Base-by-base conservation (phyloP, 768 basidiomycete species). In the Amanita inopinata region DNA sequence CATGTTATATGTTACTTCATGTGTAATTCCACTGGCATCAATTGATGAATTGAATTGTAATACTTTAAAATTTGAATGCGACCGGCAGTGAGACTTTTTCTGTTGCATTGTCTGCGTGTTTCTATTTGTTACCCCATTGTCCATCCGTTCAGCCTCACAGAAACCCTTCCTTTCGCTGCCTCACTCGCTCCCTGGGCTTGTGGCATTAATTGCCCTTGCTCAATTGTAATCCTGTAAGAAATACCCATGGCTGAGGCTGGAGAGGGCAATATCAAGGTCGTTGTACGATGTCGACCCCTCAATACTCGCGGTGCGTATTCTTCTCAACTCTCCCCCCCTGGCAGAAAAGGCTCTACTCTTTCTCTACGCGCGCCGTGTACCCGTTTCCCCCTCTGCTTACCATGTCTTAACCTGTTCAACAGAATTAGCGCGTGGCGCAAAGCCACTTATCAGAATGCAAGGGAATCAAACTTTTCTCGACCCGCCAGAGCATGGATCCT, bases 391-490 rank as follows among this genome's bases (percentile, higher is more conserved):
- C 3, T 28, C 30, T 43, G 39, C 48, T 40, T 41, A 38, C 41
- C 33, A n/a, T 27, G 11, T 38, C 22, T 27, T 18, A 39, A 45
- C 37, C 24, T 32, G 12, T 33, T 24, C 28, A 14, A 36, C 61
- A 96, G 94, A 99, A 60, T 74, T 94, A 43, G 84, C 83, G 46
- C 78, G 93, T 39, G 94, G 96, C 36, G 94, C 96, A 43, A 96
- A 89, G 63, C 74, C 76, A 31, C 84, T 99, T 60, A 86, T 99
- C 52, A 81, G 88, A 27, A 99, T 99, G 92, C 71, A 82, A 51
- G 92, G 90, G 28, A 91, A 89, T 66, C 83, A 89, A 61, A 97
- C 93, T 2, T 76, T 90, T 58, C 65, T 97, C 46, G 86, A 93
- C 61, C 91, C 93, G 12, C 93, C 93, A 22, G 89, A 93, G 54